Conservation (phyloP, 2,329 filamentous ascomycete species). For the Claviceps sp. region DNA sequence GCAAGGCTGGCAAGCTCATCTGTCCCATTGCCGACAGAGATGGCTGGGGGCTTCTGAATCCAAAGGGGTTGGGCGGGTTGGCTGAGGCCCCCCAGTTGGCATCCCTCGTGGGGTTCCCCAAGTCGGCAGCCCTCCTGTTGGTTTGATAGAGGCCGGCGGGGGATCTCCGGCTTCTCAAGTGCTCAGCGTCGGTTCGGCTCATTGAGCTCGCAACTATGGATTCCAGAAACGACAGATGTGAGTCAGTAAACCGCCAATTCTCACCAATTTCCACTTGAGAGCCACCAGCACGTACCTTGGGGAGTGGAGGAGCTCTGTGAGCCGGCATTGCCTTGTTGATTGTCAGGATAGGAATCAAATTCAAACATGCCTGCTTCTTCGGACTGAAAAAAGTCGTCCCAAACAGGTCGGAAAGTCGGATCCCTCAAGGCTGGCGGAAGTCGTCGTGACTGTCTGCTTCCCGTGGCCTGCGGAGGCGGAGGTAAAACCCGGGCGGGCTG, state of each 20-base stretch:
- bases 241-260: no score
- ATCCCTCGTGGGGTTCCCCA: no score
- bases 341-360: conserved; percentile 6
- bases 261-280: no score
- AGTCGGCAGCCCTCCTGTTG: no score
- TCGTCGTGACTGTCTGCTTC: no score
- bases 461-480: no score
- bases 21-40: conserved; percentile 2
- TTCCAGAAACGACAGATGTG: no score
- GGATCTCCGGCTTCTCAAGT: conserved; percentile 7
- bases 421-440: background rate
- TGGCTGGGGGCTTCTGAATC: conserved; percentile 5
- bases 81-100: no score
- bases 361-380: conserved; percentile 13
- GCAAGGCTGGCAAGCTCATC: conserved; percentile 1
- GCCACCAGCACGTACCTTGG: conserved; percentile 1
- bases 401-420: background rate
- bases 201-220: conserved; percentile 5
- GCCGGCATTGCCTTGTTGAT: conserved; percentile 1
- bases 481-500: conserved; percentile 6
- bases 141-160: no score
- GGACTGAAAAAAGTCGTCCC: conserved; percentile 12
- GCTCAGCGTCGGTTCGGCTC: conserved; percentile 7
- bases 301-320: background rate
- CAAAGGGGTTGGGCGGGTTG: conserved; percentile 3